These are phyloP conservation scores for Pythium monospermum DNA, from an alignment of 352 stramenopile species.

Conservation along the genomic window DNA sequence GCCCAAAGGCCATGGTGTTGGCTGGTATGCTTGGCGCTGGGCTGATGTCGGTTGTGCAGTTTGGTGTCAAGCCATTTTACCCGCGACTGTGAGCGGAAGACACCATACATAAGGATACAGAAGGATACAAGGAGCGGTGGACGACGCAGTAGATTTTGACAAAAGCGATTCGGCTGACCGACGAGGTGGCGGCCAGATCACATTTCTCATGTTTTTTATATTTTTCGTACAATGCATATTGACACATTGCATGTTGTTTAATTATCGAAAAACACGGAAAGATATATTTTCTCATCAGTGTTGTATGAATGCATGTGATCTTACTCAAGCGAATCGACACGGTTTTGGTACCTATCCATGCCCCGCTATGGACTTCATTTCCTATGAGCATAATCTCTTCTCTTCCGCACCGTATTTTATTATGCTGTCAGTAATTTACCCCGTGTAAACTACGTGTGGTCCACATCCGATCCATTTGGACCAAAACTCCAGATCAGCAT, in stretches of 20 bases:
- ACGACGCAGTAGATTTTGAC: too few relatives aligned
- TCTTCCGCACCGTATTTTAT: too few relatives aligned
- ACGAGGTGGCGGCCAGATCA: slow-evolving; percentile 1
- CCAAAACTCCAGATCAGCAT: too few relatives aligned
- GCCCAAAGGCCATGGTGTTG: slow-evolving; percentile 79
- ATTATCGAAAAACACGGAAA: slow-evolving; percentile 16
- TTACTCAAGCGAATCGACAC: too few relatives aligned
- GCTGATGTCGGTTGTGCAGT: slow-evolving; percentile 82
- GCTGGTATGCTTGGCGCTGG: slow-evolving; percentile 71
- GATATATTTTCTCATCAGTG: not conserved
- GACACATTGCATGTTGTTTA: slow-evolving; percentile 12
- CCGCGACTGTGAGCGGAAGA: slow-evolving; percentile 53
- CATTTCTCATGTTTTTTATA: not conserved
- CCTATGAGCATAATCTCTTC: too few relatives aligned
- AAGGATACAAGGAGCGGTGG: not conserved
- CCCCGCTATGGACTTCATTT: too few relatives aligned
- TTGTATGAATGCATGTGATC: not conserved
- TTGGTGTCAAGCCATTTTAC: slow-evolving; percentile 83
- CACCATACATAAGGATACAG: slow-evolving; percentile 1
- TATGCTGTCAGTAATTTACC: too few relatives aligned
- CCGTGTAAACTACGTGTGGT: too few relatives aligned
- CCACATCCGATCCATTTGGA: too few relatives aligned
- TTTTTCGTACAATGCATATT: slow-evolving; percentile 3
- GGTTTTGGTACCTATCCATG: too few relatives aligned
- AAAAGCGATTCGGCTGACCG: too few relatives aligned